A percentile compares a stretch with the other conserved stretches of the same genome.
phyloP scores from a whole-genome alignment of 192 early-diverging fungal species.

The Kappamyces sp. region DNA sequence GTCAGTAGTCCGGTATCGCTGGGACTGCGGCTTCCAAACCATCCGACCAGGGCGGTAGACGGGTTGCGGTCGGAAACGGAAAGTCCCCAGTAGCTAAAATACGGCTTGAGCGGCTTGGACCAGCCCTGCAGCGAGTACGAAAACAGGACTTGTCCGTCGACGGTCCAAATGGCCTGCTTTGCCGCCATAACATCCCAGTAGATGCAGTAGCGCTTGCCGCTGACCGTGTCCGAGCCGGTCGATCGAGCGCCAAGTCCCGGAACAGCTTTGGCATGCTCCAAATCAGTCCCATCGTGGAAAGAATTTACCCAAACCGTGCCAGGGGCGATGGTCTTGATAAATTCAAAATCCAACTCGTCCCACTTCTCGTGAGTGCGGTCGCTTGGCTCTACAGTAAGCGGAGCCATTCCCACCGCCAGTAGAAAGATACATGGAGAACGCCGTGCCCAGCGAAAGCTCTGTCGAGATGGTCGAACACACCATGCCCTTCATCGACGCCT shows the following conservation, averaged over 20 bases:
- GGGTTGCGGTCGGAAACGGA: neutral
- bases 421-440: too few relatives aligned
- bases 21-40: neutral
- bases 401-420: too few relatives aligned
- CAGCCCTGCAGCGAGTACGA: neutral
- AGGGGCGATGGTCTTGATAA: neutral
- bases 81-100: slow-evolving; percentile 1
- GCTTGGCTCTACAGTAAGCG: neutral
- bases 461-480: too few relatives aligned
- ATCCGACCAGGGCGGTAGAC: neutral
- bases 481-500: too few relatives aligned
- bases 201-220: neutral
- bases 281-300: slow-evolving; percentile 3
- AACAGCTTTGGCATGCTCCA: neutral
- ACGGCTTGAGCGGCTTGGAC: slow-evolving; percentile 1
- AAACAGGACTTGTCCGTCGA: neutral
- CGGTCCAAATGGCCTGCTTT: neutral
- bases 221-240: neutral
- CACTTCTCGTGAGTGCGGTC: neutral
- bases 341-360: slow-evolving; percentile 3
- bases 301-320: neutral
- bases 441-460: too few relatives aligned
- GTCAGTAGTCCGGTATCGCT: too few relatives aligned
- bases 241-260: neutral
- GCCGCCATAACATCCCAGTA: neutral